A percentile compares a stretch with the other conserved stretches of the same genome.
Evolutionary conservation across 305 asterid genomes (phyloP).

Genomic region (Ajuga reptans): DNA sequence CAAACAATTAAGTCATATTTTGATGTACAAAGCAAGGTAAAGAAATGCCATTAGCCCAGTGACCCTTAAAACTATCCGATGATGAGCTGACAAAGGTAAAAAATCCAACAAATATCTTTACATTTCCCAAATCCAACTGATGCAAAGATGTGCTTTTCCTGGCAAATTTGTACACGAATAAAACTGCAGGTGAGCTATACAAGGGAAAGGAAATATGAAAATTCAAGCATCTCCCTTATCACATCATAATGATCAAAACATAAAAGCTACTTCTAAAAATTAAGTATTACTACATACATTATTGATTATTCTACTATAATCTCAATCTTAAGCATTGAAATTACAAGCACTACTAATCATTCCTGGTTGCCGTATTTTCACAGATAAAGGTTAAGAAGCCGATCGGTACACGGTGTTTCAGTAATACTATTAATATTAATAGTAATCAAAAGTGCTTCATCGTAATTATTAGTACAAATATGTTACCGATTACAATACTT

Average conservation of each 20-base stretch:
- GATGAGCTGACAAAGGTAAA: neutral
- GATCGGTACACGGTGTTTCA: neutral
- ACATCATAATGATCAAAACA: neutral
- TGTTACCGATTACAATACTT: neutral
- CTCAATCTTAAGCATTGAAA: neutral
- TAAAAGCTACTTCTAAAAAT: neutral
- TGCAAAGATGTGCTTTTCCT: slow-evolving; percentile 2
- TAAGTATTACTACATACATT: neutral
- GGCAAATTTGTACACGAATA: neutral
- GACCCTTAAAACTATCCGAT: neutral
- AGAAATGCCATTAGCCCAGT: neutral
- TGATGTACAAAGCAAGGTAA: neutral
- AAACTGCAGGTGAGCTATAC: neutral
- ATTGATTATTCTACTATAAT: neutral
- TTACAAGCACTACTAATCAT: neutral
- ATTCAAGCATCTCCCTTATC: neutral
- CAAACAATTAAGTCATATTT: neutral
- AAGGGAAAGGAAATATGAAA: neutral
- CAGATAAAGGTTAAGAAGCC: neutral
- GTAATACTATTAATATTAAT: neutral
- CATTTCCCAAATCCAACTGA: neutral
- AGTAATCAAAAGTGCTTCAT: neutral
- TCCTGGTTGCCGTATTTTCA: neutral
- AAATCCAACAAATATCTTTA: neutral
- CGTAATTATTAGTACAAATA: neutral